Percentiles rank a stretch among this genome's conserved stretches.
These are phyloP conservation scores for Solanum chiquidenum DNA, from an alignment of 257 asterid genomes.

Conservation along the genomic window DNA sequence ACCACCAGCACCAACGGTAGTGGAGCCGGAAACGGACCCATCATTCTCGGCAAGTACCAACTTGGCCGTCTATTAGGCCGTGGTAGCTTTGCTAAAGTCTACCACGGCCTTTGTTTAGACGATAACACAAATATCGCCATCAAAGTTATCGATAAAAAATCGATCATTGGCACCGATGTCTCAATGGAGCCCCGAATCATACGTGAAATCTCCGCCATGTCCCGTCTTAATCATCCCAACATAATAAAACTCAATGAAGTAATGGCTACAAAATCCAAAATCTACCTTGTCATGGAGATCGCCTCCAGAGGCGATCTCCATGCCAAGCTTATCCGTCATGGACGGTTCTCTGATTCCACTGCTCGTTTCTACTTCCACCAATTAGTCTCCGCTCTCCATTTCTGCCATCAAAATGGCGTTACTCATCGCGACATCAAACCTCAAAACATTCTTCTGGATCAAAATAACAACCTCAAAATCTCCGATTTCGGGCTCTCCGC, in stretches of 20 bases:
- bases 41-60: constrained; percentile 59
- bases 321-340: constrained; percentile 38
- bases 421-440: constrained; percentile 87
- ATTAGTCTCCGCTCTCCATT: constrained; percentile 60
- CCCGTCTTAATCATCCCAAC: constrained; percentile 60
- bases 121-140: constrained; percentile 41
- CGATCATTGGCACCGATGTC: constrained; percentile 16
- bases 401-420: constrained; percentile 67
- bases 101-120: constrained; percentile 32
- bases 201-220: constrained; percentile 79
- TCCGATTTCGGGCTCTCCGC: constrained; percentile 93
- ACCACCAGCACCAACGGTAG: constrained; percentile 32
- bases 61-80: constrained; percentile 73
- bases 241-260: constrained; percentile 73
- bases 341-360: constrained; percentile 47
- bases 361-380: constrained; percentile 57
- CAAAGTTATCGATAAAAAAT: constrained; percentile 64
- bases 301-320: constrained; percentile 75
- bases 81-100: constrained; percentile 92
- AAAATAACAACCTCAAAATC: constrained; percentile 37
- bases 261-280: constrained; percentile 62
- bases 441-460: constrained; percentile 73
- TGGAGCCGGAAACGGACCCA: constrained; percentile 36
- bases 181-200: constrained; percentile 57
- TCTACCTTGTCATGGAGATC: constrained; percentile 79